Evolutionary conservation across 2,329 filamentous ascomycete genomes (phyloP).

Genomic region (Trichoderma afroharzianum): DNA sequence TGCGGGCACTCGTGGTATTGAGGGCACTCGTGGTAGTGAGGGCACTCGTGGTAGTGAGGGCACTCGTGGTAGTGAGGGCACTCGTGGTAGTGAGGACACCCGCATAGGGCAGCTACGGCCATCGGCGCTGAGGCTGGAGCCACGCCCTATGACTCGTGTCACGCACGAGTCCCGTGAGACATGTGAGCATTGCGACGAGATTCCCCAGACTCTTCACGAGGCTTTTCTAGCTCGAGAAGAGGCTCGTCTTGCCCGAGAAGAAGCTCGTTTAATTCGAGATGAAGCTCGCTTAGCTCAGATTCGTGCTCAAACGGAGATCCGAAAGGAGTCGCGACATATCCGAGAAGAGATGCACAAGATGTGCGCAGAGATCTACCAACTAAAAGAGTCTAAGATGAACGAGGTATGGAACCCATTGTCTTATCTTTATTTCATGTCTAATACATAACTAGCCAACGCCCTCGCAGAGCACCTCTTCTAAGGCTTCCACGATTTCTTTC

Average conservation of each 20-base stretch:
- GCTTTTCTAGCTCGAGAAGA: not conserved
- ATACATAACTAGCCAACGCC: not conserved
- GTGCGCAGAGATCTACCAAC: not conserved
- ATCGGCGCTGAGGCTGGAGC: not conserved
- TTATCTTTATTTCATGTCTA: not conserved
- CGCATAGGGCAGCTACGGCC: too few relatives aligned
- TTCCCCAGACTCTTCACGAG: not conserved
- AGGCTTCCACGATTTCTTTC: not conserved
- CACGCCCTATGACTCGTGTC: not conserved
- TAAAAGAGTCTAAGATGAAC: not conserved
- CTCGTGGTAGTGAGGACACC: too few relatives aligned
- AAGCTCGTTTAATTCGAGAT: not conserved
- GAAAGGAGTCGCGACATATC: not conserved
- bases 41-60: too few relatives aligned
- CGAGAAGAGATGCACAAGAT: not conserved
- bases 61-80: too few relatives aligned
- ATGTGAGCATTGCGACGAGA: not conserved
- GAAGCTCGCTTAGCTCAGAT: not conserved
- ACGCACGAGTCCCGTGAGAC: not conserved
- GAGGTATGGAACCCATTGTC: not conserved
- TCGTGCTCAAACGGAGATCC: not conserved
- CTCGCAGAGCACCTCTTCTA: not conserved
- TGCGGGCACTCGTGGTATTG: too few relatives aligned
- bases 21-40: too few relatives aligned
- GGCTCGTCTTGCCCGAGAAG: not conserved